Conservation (phyloP, 2,329 filamentous ascomycete genomes). For the Penicillium brevicompactum region DNA sequence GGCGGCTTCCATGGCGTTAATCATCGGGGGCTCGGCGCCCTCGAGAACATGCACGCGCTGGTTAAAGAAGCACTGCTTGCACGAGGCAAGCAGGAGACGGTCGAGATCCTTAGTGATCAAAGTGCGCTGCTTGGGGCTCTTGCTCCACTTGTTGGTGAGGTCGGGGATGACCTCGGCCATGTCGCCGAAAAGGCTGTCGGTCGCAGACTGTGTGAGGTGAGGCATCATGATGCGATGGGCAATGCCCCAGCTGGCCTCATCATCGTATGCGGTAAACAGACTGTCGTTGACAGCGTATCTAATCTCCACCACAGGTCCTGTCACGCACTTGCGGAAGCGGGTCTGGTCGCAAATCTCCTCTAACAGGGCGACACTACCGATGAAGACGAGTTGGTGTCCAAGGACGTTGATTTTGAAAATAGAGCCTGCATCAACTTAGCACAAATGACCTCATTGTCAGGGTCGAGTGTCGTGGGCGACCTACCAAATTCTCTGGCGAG, state of each 20-base stretch:
- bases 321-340: slow-evolving; percentile 58
- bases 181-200: slow-evolving; percentile 46
- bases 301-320: slow-evolving; percentile 58
- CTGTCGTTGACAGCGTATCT: slow-evolving; percentile 65
- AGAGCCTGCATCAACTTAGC: slow-evolving; percentile 46
- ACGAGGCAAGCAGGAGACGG: slow-evolving; percentile 55
- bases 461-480: slow-evolving; percentile 2
- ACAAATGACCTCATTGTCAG: background rate
- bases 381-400: slow-evolving; percentile 50
- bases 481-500: slow-evolving; percentile 53
- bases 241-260: slow-evolving; percentile 63
- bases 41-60: slow-evolving; percentile 51
- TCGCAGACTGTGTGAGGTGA: slow-evolving; percentile 45
- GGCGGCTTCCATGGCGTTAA: slow-evolving; percentile 57
- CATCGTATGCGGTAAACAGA: slow-evolving; percentile 62
- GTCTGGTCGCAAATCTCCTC: slow-evolving; percentile 68
- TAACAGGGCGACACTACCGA: slow-evolving; percentile 58
- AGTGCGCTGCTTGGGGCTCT: slow-evolving; percentile 39
- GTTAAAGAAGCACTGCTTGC: slow-evolving; percentile 52
- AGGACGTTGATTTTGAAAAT: slow-evolving; percentile 61
- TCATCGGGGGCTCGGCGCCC: slow-evolving; percentile 50
- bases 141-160: slow-evolving; percentile 52
- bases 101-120: slow-evolving; percentile 52
- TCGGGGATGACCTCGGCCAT: slow-evolving; percentile 52
- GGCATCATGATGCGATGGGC: slow-evolving; percentile 54